Percentiles rank a stretch among this genome's conserved stretches.
phyloP scores from a whole-genome alignment of 257 asterid species.

The Verbascum thapsus region DNA sequence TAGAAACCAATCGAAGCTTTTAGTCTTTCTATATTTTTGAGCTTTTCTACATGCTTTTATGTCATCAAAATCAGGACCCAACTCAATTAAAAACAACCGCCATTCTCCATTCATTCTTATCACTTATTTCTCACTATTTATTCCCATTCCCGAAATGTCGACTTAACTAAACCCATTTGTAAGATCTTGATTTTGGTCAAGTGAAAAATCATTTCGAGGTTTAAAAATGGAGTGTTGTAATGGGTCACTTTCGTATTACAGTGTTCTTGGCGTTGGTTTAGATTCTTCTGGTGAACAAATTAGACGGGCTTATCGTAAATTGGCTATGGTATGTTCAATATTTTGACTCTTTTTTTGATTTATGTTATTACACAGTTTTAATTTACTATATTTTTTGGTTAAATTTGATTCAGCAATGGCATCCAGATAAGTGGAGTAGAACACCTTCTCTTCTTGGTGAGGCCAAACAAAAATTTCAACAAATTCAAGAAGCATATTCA shows the following conservation, averaged over 20 bases:
- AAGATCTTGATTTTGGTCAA: too few species aligned
- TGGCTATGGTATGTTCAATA: conserved; percentile 96
- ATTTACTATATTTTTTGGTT: conserved; percentile 11
- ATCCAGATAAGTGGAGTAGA: conserved; percentile 78
- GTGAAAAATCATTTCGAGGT: too few species aligned
- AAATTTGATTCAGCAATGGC: conserved; percentile 76
- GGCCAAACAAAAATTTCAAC: conserved; percentile 74
- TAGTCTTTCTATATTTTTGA: conserved; percentile 32
- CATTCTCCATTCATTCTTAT: conserved; percentile 25
- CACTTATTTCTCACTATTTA: conserved; percentile 1
- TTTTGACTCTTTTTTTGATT: too few species aligned
- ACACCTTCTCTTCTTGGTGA: conserved; percentile 62
- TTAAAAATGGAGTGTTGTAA: conserved; percentile 39
- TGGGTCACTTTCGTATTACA: conserved; percentile 45
- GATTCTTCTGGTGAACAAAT: conserved; percentile 68
- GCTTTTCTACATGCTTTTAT: not conserved
- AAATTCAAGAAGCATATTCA: conserved; percentile 91
- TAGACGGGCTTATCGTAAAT: conserved; percentile 71
- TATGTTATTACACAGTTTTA: too few species aligned
- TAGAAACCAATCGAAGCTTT: conserved; percentile 26
- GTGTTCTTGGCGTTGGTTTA: conserved; percentile 56
- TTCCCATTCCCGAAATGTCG: not conserved
- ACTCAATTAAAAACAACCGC: conserved; percentile 20
- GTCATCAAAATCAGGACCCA: conserved; percentile 11
- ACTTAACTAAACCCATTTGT: not conserved